Base-by-base conservation (phyloP, 805 yeast genomes). In the Candida mattraensis region DNA sequence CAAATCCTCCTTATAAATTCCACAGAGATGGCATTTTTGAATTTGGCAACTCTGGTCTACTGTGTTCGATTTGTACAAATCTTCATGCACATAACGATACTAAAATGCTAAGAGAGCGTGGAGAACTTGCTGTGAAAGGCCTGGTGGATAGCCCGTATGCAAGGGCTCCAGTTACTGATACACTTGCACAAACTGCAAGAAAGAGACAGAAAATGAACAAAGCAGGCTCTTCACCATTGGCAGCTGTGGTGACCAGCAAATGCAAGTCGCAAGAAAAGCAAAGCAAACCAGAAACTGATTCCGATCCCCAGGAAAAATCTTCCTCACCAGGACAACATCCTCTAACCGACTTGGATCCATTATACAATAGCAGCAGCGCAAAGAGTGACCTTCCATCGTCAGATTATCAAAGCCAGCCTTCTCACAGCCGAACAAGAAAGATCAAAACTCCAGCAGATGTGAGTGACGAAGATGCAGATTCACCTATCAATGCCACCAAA, bases 401-500 rank as follows among this genome's bases (percentile, higher is more conserved):
- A n/a, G n/a, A n/a, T n/a, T n/a, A n/a, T n/a, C n/a, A n/a, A n/a
- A n/a, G n/a, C n/a, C n/a, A n/a, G n/a, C n/a, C n/a, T n/a, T n/a
- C n/a, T n/a, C n/a, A n/a, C n/a, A n/a, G n/a, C n/a, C n/a, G n/a
- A n/a, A n/a, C n/a, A n/a, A n/a, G 25, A 21, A 18, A 24, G 18
- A 7, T 15, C 18, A 39, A 39, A 23, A 18, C 24, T 15, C 16
- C 33, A 6, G 18, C 37, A 5, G 39, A 40, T 27, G 24, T 33
- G 16, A 28, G 42, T 20, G 51, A 47, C 24, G 46, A 48, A 13
- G 48, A 42, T 15, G 43, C 70, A 61, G 74, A 64, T 64, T 57
- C 41, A 6, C 65, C 66, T 12, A 40, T 60, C 14, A 53, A 54
- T 37, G 80, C 80, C n/a, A 72, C 74, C 5, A 75, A 75, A 48